These are phyloP conservation scores for Prunus padus DNA, from an alignment of 306 rosid species.

Conservation along the genomic window DNA sequence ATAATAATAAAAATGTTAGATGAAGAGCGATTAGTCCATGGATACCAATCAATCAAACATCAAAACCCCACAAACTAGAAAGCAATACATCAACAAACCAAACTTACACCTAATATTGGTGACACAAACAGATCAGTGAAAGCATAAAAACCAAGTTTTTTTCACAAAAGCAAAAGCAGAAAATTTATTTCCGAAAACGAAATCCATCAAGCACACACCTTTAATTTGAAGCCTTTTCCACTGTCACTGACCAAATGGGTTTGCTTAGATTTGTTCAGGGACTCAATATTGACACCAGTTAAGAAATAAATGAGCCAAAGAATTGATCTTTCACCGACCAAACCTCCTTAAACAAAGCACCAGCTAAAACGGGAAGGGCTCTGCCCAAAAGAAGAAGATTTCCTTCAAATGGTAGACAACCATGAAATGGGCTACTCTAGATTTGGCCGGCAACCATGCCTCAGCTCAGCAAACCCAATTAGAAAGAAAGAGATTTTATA, in stretches of 20 bases:
- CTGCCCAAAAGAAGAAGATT: constrained; percentile 11
- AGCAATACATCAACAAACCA: constrained; percentile 27
- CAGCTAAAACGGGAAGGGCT: constrained; percentile 28
- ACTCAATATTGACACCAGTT: constrained; percentile 21
- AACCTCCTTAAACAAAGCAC: constrained; percentile 27
- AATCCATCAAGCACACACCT: constrained; percentile 53
- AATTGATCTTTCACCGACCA: constrained; percentile 14
- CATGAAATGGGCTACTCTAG: constrained; percentile 47
- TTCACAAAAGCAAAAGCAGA: neutral
- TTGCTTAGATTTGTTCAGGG: constrained; percentile 33
- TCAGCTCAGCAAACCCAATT: constrained; percentile 31
- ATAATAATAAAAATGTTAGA: constrained; percentile 8
- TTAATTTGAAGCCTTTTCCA: constrained; percentile 16
- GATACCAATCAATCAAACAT: constrained; percentile 40
- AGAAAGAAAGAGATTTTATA: constrained; percentile 16
- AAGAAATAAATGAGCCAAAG: constrained; percentile 14
- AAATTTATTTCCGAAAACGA: constrained; percentile 22
- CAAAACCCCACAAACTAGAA: constrained; percentile 29
- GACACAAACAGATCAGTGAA: constrained; percentile 39
- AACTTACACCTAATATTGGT: constrained; percentile 29
- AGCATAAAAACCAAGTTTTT: neutral
- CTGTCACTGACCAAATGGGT: constrained; percentile 46
- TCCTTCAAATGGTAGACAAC: constrained; percentile 43
- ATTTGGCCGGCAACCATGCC: constrained; percentile 53
- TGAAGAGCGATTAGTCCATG: constrained; percentile 28